A percentile compares a stretch with the other conserved stretches of the same genome.
phyloP scores from a whole-genome alignment of 495 filamentous ascomycete genomes.

The Durotheca rogersii region DNA sequence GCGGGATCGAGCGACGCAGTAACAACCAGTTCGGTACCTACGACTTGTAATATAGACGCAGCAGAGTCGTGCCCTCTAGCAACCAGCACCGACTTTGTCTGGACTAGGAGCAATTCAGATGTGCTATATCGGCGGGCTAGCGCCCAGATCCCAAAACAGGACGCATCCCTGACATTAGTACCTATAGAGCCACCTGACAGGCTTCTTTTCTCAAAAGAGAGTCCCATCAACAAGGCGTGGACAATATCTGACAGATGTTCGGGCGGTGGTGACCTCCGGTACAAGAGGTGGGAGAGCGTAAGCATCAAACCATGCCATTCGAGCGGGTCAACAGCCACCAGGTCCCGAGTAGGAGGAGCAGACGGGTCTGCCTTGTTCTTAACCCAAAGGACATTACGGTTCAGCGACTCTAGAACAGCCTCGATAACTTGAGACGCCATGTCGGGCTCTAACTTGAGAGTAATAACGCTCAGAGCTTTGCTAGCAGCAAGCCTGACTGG shows the following conservation, averaged over 20 bases:
- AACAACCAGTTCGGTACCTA: constrained; percentile 76
- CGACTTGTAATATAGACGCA: constrained; percentile 64
- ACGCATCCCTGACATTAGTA: constrained; percentile 91
- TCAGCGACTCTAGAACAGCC: constrained; percentile 71
- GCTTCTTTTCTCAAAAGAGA: constrained; percentile 83
- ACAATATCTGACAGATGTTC: constrained; percentile 68
- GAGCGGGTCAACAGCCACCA: constrained; percentile 72
- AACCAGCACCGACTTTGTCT: constrained; percentile 38
- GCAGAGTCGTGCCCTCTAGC: constrained; percentile 34
- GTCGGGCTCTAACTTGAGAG: constrained; percentile 70
- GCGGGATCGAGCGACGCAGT: constrained; percentile 84
- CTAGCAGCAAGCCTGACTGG: constrained; percentile 86
- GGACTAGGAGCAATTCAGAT: constrained; percentile 66
- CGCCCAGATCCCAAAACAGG: constrained; percentile 94
- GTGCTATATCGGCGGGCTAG: constrained; percentile 86
- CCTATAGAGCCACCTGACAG: constrained; percentile 81
- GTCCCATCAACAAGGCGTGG: constrained; percentile 66
- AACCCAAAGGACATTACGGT: constrained; percentile 71
- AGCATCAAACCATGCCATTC: constrained; percentile 92
- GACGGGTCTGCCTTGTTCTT: constrained; percentile 37
- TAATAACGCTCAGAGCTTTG: constrained; percentile 86
- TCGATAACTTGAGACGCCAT: constrained; percentile 86
- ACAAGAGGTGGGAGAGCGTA: constrained; percentile 80
- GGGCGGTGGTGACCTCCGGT: constrained; percentile 69
- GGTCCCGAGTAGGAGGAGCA: constrained; percentile 52